Base-by-base conservation (phyloP, 345 rosid genomes). In the Sapria himalayana region DNA sequence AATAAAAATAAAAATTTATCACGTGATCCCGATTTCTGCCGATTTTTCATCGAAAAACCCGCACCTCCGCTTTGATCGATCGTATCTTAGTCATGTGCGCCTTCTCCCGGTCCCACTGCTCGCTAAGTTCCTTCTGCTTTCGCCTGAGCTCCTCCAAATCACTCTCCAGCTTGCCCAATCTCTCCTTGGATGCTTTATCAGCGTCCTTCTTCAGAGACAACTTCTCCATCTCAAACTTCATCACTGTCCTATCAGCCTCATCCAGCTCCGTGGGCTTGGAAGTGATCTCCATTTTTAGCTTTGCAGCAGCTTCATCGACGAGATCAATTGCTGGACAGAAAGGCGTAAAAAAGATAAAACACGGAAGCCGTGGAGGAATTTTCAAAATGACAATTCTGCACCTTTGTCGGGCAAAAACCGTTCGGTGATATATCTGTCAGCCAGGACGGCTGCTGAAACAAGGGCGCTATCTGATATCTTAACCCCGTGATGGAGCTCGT, bases 391-490 rank as follows among this genome's bases (percentile, higher is more conserved):
- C 2, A 25, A 15, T 25, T 9, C 5, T 16, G 57, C 60, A 82
- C 94, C 98, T 89, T 89, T 79, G 56, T 82, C 98, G 1, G 92
- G 98, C 55, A 89, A 54, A 70, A 89, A 82, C 3, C 81, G 81
- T 41, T 74, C 95, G 10, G 95, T 79, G 50, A 82, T 79, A 67
- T 82, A 89, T 45, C 84, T 64, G 55, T 76, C 93, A 14, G 93
- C 75, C 21, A 82, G 75, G 53, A 89, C 71, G 22, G 95, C 93
- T 12, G 93, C 80, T 12, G 93, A 62, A 56, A 89, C 93, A 55
- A 82, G 86, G 19, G 98, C 76, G 59, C 93, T 54, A 22, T 79
- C 94, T 17, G 98, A 82, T 55, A 89, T 89, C 39, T 73, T 79
- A 49, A 89, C 76, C 25, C 98, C 94, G 40, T 89, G 95, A 57